phyloP scores from a whole-genome alignment of 192 early-diverging fungal species.

The Entophlyctis luteolus region DNA sequence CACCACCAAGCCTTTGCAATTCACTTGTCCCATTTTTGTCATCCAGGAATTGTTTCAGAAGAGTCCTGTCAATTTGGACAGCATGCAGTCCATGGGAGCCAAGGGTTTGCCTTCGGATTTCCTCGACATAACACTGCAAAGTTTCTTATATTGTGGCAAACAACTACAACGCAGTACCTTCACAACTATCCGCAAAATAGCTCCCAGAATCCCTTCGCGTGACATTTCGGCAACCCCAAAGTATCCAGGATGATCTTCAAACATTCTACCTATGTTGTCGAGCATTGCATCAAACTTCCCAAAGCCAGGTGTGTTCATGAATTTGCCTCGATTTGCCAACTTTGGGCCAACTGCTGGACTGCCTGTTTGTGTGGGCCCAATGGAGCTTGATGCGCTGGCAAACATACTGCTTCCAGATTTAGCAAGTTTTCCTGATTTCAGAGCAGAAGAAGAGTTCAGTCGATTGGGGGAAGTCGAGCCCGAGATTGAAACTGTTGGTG shows the following conservation, averaged over 20 bases:
- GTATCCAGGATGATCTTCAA: constrained; percentile 64
- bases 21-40: not conserved
- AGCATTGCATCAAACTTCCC: constrained; percentile 49
- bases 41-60: constrained; percentile 19
- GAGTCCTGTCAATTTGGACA: constrained; percentile 67
- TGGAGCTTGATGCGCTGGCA: not conserved
- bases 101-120: constrained; percentile 50
- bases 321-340: not conserved
- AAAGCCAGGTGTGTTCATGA: not conserved
- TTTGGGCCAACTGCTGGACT: not conserved
- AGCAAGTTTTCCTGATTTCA: not conserved
- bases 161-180: constrained; percentile 45
- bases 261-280: constrained; percentile 66
- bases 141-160: not conserved
- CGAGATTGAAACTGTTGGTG: no score
- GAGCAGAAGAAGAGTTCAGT: no score
- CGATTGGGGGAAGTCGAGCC: no score
- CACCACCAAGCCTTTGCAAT: constrained; percentile 11
- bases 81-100: constrained; percentile 53
- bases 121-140: constrained; percentile 47
- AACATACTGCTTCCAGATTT: constrained; percentile 16
- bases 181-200: constrained; percentile 57
- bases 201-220: constrained; percentile 43
- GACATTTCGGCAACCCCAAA: constrained; percentile 58
- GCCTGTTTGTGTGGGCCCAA: not conserved